Conservation (phyloP, 2,329 filamentous ascomycete genomes). For the Scedosporium boydii region DNA sequence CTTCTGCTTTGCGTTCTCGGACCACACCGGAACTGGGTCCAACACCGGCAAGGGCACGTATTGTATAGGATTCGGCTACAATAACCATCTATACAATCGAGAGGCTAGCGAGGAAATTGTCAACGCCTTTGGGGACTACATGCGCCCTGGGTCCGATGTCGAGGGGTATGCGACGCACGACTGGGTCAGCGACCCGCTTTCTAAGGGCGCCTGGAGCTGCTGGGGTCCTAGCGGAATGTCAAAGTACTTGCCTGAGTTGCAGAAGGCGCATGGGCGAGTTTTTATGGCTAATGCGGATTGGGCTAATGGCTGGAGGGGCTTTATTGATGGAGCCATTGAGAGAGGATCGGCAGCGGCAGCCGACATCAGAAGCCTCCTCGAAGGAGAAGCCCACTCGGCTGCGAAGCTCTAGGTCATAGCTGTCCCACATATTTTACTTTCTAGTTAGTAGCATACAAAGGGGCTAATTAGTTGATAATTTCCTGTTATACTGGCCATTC, state of each 20-base stretch:
- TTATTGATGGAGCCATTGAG: constrained; percentile 20
- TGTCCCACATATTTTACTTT: too few species aligned
- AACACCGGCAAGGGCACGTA: neutral
- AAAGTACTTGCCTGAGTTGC: constrained; percentile 16
- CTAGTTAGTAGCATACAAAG: too few species aligned
- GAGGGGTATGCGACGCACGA: constrained; percentile 14
- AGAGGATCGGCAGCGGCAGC: constrained; percentile 15
- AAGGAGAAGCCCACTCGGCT: neutral
- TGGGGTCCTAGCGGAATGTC: constrained; percentile 13
- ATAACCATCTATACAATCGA: neutral
- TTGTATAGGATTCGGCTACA: neutral
- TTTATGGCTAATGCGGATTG: constrained; percentile 17
- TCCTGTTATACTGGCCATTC: too few species aligned
- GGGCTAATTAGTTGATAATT: too few species aligned
- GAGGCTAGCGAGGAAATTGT: neutral
- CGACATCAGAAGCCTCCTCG: constrained; percentile 7
- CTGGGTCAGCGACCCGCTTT: constrained; percentile 17
- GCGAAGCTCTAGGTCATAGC: neutral
- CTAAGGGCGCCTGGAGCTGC: constrained; percentile 11
- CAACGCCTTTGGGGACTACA: neutral
- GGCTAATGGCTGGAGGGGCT: constrained; percentile 18
- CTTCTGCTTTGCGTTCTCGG: neutral
- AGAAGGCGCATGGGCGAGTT: constrained; percentile 16
- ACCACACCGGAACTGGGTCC: neutral
- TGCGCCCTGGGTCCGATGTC: constrained; percentile 3